Evolutionary conservation across 805 yeast species (phyloP), one percentile per base, ranked within the genome.

Genomic region (Lipomyces kockii): DNA sequence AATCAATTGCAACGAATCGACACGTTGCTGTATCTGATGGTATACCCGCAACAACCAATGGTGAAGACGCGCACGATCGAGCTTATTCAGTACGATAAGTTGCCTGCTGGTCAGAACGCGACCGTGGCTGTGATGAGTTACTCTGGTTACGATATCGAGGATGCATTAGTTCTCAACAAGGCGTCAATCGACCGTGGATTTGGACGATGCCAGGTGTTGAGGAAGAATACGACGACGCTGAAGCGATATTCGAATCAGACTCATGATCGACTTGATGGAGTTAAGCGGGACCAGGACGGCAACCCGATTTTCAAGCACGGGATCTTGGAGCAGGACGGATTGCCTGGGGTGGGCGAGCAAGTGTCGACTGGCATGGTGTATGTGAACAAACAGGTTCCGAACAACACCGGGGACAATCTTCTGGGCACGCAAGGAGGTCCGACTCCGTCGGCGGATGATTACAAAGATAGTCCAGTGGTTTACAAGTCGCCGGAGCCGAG

Each of bases 21-120:
- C 76, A 95, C 99, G 0, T 80, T 95, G 76, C 82, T 95, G 71
- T 95, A 95, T 76, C 83, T 95, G 71, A 91, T 95, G 97, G 97
- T 92, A n/a, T 95, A 95, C 77, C 99, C 99, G 3, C 98, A 95
- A 80, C 98, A 95, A 78, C 99, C 99, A 0, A 91, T 95, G 98
- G 99, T 95, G 34, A 95, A 95, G 81, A 92, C 98, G 3, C 91
- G 92, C 78, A 95, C 99, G 0, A 95, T 95, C 73, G 99, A 95
- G 80, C 83, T 95, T 69, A 94, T 95, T 71, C 90, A 94, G 69
- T 95, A 95, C 78, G 99, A 95, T 79, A 93, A 95, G 77, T 83
- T 95, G 54, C 99, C 99, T 2, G 99, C 99, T 3, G 99, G 99
- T 7, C 99, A 95, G 80, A 95, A 95, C 78, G 99, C 99, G 9